These are phyloP conservation scores for Amanita molliuscula DNA, from an alignment of 768 basidiomycete species.

Conservation along the genomic window DNA sequence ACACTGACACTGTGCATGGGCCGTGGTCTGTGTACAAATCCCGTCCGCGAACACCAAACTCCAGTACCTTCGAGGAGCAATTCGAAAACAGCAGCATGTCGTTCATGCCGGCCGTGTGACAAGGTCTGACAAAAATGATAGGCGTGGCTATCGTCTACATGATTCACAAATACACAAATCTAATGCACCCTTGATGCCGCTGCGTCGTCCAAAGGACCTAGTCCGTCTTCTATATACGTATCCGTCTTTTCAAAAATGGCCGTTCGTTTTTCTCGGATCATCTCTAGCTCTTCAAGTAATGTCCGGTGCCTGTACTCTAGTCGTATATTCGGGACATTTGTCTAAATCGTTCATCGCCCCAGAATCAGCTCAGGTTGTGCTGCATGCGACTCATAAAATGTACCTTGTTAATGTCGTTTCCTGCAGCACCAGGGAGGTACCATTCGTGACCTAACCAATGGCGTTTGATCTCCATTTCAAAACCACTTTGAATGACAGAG, in stretches of 20 bases:
- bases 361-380: background rate
- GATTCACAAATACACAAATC: too few relatives aligned
- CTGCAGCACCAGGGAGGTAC: slow-evolving; percentile 87
- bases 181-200: background rate
- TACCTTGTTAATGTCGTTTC: slow-evolving; percentile 95
- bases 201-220: background rate
- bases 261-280: slow-evolving; percentile 1
- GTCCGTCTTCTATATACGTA: background rate
- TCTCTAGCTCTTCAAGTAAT: slow-evolving; percentile 64
- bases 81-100: too few relatives aligned
- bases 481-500: slow-evolving; percentile 92
- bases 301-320: slow-evolving; percentile 89
- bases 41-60: too few relatives aligned
- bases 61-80: too few relatives aligned
- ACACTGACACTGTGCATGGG: too few relatives aligned
- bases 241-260: background rate
- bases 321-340: slow-evolving; percentile 93
- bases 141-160: too few relatives aligned
- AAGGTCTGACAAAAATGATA: too few relatives aligned
- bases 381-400: slow-evolving; percentile 5
- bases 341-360: slow-evolving; percentile 32
- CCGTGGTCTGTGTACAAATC: too few relatives aligned
- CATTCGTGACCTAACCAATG: slow-evolving; percentile 91
- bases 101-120: too few relatives aligned
- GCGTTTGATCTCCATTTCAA: slow-evolving; percentile 96